A percentile compares a stretch with the other conserved stretches of the same genome.
These are phyloP conservation scores for Kregervanrija fluxuum DNA, from an alignment of 805 yeast genomes.

Conservation along the genomic window DNA sequence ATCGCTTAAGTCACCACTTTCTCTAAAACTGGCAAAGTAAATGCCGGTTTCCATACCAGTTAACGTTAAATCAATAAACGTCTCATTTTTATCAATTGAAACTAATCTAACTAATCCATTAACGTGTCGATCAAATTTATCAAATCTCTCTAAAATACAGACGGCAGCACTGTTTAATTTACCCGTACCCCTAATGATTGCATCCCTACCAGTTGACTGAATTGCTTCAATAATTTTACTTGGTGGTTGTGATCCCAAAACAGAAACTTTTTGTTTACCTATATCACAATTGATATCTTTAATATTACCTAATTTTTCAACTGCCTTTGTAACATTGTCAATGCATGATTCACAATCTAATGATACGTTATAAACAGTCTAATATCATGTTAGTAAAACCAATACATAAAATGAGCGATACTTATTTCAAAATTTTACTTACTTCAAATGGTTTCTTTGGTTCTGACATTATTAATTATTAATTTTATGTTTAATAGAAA, in stretches of 20 bases:
- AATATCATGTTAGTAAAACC: too few relatives aligned
- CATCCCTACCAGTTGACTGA: conserved; percentile 75
- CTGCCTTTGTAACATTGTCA: conserved; percentile 46
- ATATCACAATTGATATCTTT: conserved; percentile 50
- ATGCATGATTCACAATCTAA: conserved; percentile 74
- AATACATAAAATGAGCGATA: too few relatives aligned
- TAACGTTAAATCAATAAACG: conserved; percentile 69
- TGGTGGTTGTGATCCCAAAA: conserved; percentile 69
- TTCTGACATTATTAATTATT: too few relatives aligned
- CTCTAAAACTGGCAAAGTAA: conserved; percentile 64
- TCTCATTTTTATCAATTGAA: conserved; percentile 43
- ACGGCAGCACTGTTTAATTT: conserved; percentile 85
- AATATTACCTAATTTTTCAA: conserved; percentile 45
- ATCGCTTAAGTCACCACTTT: conserved; percentile 66
- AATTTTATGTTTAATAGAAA: too few relatives aligned
- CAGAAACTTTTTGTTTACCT: conserved; percentile 51
- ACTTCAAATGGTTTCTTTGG: conserved; percentile 7
- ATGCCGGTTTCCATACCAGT: conserved; percentile 61
- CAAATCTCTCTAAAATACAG: conserved; percentile 73
- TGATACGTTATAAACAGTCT: conserved; percentile 81
- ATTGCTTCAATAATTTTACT: conserved; percentile 62
- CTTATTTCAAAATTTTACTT: too few relatives aligned
- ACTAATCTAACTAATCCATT: conserved; percentile 86
- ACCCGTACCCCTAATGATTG: conserved; percentile 89
- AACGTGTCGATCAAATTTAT: conserved; percentile 45